Percentiles rank a stretch among this genome's conserved stretches.
Evolutionary conservation across 192 early-diverging fungal species (phyloP).

Genomic region (Podila horticola): DNA sequence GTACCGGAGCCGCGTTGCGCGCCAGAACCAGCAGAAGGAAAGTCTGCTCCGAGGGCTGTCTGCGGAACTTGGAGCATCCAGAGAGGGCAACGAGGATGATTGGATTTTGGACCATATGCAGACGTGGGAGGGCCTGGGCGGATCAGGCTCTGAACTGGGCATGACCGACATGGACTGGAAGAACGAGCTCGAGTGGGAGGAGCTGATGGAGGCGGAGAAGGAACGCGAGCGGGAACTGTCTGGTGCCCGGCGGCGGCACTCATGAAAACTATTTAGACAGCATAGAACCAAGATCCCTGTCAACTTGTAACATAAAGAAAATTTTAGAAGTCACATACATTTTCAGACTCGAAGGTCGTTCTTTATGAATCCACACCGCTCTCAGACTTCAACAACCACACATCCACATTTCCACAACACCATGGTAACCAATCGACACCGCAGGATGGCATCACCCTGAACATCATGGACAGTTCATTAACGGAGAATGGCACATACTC

Average conservation of each 20-base stretch:
- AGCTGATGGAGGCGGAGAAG: constrained; percentile 40
- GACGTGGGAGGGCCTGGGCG: constrained; percentile 5
- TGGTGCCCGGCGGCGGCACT: constrained; percentile 1
- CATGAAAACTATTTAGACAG: too few species aligned
- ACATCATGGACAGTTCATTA: too few species aligned
- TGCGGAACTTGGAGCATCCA: not conserved
- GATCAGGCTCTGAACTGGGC: constrained; percentile 10
- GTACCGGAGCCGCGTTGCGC: constrained; percentile 33
- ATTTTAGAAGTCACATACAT: too few species aligned
- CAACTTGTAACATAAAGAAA: too few species aligned
- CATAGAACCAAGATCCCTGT: too few species aligned
- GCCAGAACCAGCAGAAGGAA: constrained; percentile 27
- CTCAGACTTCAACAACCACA: too few species aligned
- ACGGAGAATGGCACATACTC: too few species aligned
- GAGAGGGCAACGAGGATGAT: constrained; percentile 8
- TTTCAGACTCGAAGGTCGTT: too few species aligned
- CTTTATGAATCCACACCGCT: too few species aligned
- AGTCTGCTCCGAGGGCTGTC: constrained; percentile 19
- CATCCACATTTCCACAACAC: too few species aligned
- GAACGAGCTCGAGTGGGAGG: constrained; percentile 45
- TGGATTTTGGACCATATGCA: constrained; percentile 22
- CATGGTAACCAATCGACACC: too few species aligned
- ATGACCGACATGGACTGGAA: constrained; percentile 44
- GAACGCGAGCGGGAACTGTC: constrained; percentile 23
- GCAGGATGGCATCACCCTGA: too few species aligned